These are phyloP conservation scores for Kalmusia sp. DNA, from an alignment of 2,329 filamentous ascomycete genomes.

Conservation along the genomic window DNA sequence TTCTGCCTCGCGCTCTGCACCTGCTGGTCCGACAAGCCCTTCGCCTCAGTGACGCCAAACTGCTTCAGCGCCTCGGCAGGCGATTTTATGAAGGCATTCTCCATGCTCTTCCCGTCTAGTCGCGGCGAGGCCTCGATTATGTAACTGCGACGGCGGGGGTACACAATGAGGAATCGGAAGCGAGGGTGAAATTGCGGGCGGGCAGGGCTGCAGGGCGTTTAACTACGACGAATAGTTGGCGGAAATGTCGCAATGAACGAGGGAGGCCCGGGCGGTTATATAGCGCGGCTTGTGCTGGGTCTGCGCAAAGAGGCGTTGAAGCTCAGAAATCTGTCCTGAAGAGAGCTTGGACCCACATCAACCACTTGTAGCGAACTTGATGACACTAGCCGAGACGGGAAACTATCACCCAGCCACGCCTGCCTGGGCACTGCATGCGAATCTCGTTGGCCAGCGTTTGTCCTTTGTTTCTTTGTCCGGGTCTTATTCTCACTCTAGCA, in stretches of 20 bases:
- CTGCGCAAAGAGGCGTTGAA: constrained; percentile 8
- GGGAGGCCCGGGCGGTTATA: constrained; percentile 12
- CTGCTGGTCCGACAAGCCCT: constrained; percentile 59
- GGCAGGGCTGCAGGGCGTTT: not conserved
- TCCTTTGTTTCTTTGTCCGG: not conserved
- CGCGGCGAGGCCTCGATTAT: constrained; percentile 10
- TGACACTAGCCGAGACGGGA: constrained; percentile 10
- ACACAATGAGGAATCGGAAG: not conserved
- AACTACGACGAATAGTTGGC: not conserved
- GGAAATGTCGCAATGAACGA: not conserved
- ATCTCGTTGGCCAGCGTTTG: not conserved
- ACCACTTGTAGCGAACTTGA: not conserved
- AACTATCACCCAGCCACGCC: constrained; percentile 7
- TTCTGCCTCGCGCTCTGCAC: constrained; percentile 54
- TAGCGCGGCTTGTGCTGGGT: not conserved
- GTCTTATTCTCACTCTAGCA: not conserved
- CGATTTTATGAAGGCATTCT: constrained; percentile 60
- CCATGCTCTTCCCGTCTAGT: constrained; percentile 50
- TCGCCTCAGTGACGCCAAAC: constrained; percentile 59
- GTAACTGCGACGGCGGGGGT: constrained; percentile 5
- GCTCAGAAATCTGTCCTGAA: constrained; percentile 35
- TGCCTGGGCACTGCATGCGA: not conserved
- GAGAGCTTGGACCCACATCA: constrained; percentile 11
- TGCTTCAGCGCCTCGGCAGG: constrained; percentile 59
- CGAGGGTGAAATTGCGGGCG: no score